Conservation (phyloP, 371 early-diverging fungal species). For the Batkoa obscura region DNA sequence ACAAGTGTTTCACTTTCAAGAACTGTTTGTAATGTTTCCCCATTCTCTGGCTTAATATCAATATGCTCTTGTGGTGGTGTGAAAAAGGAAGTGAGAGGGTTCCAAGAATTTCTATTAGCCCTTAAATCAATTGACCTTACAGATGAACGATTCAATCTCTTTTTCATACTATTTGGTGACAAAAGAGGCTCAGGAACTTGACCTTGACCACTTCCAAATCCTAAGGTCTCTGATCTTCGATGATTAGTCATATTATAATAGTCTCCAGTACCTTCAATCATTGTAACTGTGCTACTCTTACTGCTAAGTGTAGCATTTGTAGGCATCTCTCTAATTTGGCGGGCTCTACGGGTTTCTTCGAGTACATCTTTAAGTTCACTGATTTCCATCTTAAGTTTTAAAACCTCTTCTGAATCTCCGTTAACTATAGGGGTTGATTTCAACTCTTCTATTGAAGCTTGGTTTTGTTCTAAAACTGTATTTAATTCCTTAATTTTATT, state of each 20-base stretch:
- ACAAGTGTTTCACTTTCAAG: conserved; percentile 56
- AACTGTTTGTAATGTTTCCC: conserved; percentile 17
- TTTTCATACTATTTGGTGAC: background rate
- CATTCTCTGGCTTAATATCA: background rate
- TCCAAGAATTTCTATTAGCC: background rate
- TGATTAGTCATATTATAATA: background rate
- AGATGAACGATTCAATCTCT: background rate
- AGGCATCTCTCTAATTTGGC: background rate
- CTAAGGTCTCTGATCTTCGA: conserved; percentile 3
- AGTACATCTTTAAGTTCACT: conserved; percentile 33
- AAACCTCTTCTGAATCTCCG: too few relatives aligned
- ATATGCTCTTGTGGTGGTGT: background rate
- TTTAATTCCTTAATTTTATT: conserved; percentile 7
- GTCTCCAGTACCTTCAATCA: background rate
- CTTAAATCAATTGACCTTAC: background rate
- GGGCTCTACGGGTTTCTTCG: conserved; percentile 9
- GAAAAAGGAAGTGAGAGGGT: conserved; percentile 6
- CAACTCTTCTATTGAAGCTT: too few relatives aligned
- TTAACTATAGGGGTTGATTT: conserved; percentile 10
- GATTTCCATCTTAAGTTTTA: conserved; percentile 23
- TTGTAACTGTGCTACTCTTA: background rate
- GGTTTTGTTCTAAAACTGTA: conserved; percentile 2
- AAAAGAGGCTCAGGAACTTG: background rate
- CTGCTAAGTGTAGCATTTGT: too few relatives aligned
- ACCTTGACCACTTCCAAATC: background rate